Base-by-base conservation (phyloP, 2,329 filamentous ascomycete genomes). In the Cadophora malorum region DNA sequence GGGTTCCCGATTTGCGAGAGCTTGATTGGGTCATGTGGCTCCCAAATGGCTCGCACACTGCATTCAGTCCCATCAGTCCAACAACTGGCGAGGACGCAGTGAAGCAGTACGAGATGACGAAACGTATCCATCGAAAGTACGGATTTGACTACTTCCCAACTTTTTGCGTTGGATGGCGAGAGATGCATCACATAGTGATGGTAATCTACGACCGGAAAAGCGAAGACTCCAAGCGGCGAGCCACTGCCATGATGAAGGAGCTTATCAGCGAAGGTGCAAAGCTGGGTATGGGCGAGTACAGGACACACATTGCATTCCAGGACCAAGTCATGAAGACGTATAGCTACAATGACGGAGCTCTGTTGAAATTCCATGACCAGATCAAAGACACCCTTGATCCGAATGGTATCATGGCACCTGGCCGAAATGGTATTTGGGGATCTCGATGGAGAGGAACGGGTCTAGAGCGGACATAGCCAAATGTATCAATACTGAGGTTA, bases 111-210 rank as follows among this genome's bases (percentile, higher is more conserved):
- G 71, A 79, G 12, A 71, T 83, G 33, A 82, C 79, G 16, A 67
- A 79, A 72, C 76, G 70, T 1, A 75, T 79, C 35, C 76, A 79
- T 66, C 74, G 76, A 23, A 78, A 83, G 65, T 77, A 79, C 59
- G 81, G 82, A 6, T 80, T 86, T 65, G 84, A 86, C 71, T 80
- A 84, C 62, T 82, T 86, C 68, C 80, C 81, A 4, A 82, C 82
- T 1, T 83, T 85, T 56, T 81, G 81, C 63, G 81, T 86, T 6
- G 83, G 83, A 0, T 80, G 83, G 68, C 78, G 84, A 21, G 84
- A 86, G 74, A 85, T 86, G 79, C 84, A 86, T 73, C 81, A 85
- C 72, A 86, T 86, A 65, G 81, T 64, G 33, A 63, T 47, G 47
- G 41, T 70, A 10, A 59, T 56, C n/a, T 70, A 59, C 28, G 68